phyloP scores from a whole-genome alignment of 2,329 filamentous ascomycete species.

The Fusarium chaquense region DNA sequence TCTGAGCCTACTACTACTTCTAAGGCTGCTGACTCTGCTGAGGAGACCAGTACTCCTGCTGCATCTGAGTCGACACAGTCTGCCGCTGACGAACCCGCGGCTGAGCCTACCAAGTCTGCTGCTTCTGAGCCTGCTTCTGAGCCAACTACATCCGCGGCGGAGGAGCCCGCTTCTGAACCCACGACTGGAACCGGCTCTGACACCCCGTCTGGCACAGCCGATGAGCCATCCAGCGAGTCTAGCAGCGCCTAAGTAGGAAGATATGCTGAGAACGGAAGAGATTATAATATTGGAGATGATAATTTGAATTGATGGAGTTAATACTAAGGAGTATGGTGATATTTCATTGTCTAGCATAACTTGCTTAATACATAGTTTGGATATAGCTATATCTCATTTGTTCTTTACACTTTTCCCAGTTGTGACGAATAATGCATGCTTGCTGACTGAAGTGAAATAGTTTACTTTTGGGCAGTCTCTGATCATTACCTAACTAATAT shows the following conservation, averaged over 20 bases:
- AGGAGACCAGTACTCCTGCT: neutral
- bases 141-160: neutral
- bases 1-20: neutral
- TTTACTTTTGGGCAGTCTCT: fast-evolving
- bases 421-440: neutral
- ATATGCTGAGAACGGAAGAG: neutral
- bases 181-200: neutral
- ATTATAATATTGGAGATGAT: neutral
- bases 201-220: neutral
- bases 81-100: neutral
- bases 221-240: neutral
- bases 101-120: neutral
- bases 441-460: neutral
- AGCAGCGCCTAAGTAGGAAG: neutral
- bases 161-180: neutral
- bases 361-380: neutral
- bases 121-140: neutral
- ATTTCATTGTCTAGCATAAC: no score
- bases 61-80: no score
- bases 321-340: neutral
- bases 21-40: neutral
- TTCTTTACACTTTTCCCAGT: neutral
- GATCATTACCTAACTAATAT: fast-evolving
- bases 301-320: neutral
- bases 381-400: neutral